Base-by-base conservation (phyloP, 345 rosid species). In the Salix viminalis region DNA sequence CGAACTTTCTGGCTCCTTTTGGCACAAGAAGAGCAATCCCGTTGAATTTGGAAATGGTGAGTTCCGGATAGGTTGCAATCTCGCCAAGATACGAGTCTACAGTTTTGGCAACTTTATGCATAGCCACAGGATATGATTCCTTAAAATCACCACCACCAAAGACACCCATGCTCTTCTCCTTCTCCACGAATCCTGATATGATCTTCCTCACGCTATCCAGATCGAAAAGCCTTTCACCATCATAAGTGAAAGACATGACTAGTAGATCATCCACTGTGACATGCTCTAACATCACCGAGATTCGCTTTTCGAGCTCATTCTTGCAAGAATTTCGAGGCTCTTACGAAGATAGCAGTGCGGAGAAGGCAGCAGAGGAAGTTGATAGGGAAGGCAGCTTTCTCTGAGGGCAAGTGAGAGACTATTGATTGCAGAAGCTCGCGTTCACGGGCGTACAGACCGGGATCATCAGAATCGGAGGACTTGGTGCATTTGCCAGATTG, bases 301-400 rank as follows among this genome's bases (percentile, higher is more conserved):
- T 86, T 11, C 91, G 90, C 64, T 90, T 96, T 87, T 96, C 98
- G 2, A 91, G 89, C 88, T 91, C 97, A 73, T 84, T 87, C 84
- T 86, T 92, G 87, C 92, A 87, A 7, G 85, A 42, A 5, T 67
- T 48, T 2, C n/a, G 94, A 87, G 54, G 93, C 84, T 54, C 84
- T 83, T 67, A 96, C 90, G 78, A 83, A 96, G 79, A 87, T 87
- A 4, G 96, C 91, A 0, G 93, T 87, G 9, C 99, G 98, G 74
- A 96, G 94, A 67, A 96, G 91, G 79, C 97, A 93, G 69, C 94
- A 93, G 75, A 96, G 89, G 89, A 93, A 96, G 54, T 91, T 90
- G 68, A 92, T 79, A 0, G 96, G 94, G 73, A 96, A 86, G 54
- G 93, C 84, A 2, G 93, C 91, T 54, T 88, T 93, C 65, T 96